Percentiles rank a stretch among this genome's conserved stretches.
phyloP scores from a whole-genome alignment of 176 grass and related monocot genomes.

The bread wheat (Triticum aestivum) region DNA sequence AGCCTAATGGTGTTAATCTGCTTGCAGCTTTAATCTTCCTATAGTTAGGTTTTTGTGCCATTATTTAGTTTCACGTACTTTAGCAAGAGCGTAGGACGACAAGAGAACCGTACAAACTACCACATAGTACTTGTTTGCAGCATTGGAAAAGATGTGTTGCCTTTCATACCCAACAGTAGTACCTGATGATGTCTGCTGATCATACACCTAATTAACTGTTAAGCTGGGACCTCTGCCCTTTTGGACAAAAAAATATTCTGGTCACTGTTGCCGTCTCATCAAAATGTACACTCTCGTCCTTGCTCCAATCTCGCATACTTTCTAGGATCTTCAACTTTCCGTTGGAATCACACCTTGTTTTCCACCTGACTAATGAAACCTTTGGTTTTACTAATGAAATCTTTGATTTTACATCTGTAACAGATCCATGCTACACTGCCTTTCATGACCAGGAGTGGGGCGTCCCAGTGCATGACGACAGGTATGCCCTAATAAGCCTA shows the following conservation, averaged over 20 bases:
- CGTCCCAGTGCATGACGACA: slow-evolving; percentile 88
- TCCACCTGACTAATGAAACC: slow-evolving; percentile 22
- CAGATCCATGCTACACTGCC: slow-evolving; percentile 81
- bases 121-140: neutral
- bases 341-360: slow-evolving; percentile 16
- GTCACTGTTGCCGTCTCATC: neutral
- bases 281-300: neutral
- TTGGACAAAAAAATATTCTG: slow-evolving; percentile 23
- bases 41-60: neutral
- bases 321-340: neutral
- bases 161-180: neutral
- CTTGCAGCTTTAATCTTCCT: neutral
- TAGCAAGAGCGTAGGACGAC: neutral
- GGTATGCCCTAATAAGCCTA: slow-evolving; percentile 46
- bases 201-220: slow-evolving; percentile 29
- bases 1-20: neutral
- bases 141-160: neutral
- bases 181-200: slow-evolving; percentile 12
- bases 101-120: neutral
- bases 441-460: slow-evolving; percentile 99
- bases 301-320: neutral
- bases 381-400: slow-evolving; percentile 37
- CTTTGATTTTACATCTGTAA: slow-evolving; percentile 38
- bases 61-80: slow-evolving; percentile 6
- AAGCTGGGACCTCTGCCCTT: neutral